Conservation (phyloP, 2,329 filamentous ascomycete species). For the Colletotrichum karsti region DNA sequence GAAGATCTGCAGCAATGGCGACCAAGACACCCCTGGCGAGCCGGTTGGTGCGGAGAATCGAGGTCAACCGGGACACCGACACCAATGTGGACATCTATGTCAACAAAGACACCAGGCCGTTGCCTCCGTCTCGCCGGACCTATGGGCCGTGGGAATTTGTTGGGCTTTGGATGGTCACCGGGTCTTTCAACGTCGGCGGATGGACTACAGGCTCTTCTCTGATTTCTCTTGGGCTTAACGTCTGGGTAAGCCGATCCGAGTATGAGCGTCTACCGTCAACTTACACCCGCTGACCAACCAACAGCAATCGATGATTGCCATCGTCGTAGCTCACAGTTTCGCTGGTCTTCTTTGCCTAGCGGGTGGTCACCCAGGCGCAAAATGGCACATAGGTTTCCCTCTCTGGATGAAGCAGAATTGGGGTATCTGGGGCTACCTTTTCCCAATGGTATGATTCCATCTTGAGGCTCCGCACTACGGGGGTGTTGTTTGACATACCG, state of each 20-base stretch:
- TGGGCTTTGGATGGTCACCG: constrained; percentile 38
- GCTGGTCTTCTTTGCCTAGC: constrained; percentile 31
- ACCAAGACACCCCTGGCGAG: background rate
- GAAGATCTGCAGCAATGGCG: background rate
- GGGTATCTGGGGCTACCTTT: constrained; percentile 33
- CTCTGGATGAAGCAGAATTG: constrained; percentile 34
- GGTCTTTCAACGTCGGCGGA: constrained; percentile 39
- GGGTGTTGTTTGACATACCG: background rate
- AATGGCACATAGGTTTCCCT: constrained; percentile 35
- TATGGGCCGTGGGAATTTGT: constrained; percentile 40
- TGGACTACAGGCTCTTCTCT: constrained; percentile 36
- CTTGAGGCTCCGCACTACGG: background rate
- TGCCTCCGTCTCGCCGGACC: constrained; percentile 36
- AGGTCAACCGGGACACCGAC: constrained; percentile 32
- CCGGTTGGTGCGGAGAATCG: constrained; percentile 25
- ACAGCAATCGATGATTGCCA: constrained; percentile 30
- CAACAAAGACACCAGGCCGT: constrained; percentile 37
- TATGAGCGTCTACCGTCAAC: background rate
- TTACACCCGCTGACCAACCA: background rate
- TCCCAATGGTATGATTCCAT: constrained; percentile 21
- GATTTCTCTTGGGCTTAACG: constrained; percentile 32
- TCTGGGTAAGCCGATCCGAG: constrained; percentile 7
- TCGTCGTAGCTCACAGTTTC: constrained; percentile 29
- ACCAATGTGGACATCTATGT: constrained; percentile 32
- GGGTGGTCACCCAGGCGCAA: constrained; percentile 33